Evolutionary conservation across 306 rosid species (phyloP).

Genomic region (Cyamopsis tetragonoloba): DNA sequence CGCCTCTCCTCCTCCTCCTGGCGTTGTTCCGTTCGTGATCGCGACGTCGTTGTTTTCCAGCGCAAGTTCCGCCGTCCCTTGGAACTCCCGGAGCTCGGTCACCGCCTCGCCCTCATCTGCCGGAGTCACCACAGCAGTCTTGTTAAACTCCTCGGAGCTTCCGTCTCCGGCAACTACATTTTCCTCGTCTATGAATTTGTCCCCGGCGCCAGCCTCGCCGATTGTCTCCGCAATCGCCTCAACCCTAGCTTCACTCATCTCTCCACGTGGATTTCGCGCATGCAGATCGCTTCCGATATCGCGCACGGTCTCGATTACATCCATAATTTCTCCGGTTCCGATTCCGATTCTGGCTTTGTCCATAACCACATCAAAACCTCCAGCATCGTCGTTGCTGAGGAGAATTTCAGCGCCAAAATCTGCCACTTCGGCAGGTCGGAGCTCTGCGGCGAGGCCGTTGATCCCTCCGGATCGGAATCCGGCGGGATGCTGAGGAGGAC

Average conservation of each 20-base stretch:
- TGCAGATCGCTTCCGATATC: slow-evolving; percentile 78
- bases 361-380: slow-evolving; percentile 86
- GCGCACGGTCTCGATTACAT: slow-evolving; percentile 91
- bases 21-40: slow-evolving; percentile 59
- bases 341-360: slow-evolving; percentile 47
- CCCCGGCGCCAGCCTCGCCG: slow-evolving; percentile 64
- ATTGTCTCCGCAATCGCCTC: slow-evolving; percentile 67
- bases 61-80: slow-evolving; percentile 56
- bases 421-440: slow-evolving; percentile 91
- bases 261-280: slow-evolving; percentile 67
- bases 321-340: slow-evolving; percentile 66
- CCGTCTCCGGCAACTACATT: slow-evolving; percentile 55
- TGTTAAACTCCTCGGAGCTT: slow-evolving; percentile 75
- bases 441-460: slow-evolving; percentile 54
- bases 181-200: slow-evolving; percentile 69
- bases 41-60: slow-evolving; percentile 61
- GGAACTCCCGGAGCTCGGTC: slow-evolving; percentile 45
- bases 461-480: not conserved
- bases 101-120: slow-evolving; percentile 44
- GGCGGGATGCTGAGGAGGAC: slow-evolving; percentile 22
- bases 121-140: slow-evolving; percentile 74
- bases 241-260: slow-evolving; percentile 77
- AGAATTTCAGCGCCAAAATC: slow-evolving; percentile 45
- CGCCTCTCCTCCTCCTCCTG: slow-evolving; percentile 58
- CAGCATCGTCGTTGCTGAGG: slow-evolving; percentile 53